Evolutionary conservation across 768 basidiomycete species (phyloP).

Genomic region (Multifurca ochricompacta): DNA sequence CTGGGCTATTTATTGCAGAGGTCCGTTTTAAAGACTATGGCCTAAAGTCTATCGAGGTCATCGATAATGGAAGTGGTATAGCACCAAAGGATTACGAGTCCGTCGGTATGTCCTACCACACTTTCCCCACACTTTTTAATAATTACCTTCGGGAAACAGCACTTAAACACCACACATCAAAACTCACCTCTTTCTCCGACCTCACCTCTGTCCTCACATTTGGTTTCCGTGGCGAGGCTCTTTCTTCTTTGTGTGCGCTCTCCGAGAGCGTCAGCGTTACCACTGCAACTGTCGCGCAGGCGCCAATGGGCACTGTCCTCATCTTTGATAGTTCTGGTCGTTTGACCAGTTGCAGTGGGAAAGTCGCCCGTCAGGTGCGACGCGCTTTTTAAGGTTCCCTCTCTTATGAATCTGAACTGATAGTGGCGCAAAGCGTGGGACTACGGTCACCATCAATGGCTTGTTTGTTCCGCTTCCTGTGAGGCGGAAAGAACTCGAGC

Average conservation of each 20-base stretch:
- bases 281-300: slow-evolving; percentile 62
- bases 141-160: slow-evolving; percentile 37
- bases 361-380: slow-evolving; percentile 77
- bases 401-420: background rate
- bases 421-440: slow-evolving; percentile 62
- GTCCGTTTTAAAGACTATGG: slow-evolving; percentile 88
- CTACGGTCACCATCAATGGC: slow-evolving; percentile 63
- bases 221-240: slow-evolving; percentile 93
- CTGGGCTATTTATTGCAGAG: slow-evolving; percentile 45
- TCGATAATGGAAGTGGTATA: slow-evolving; percentile 92
- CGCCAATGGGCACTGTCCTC: slow-evolving; percentile 76
- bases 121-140: background rate
- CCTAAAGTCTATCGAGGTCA: slow-evolving; percentile 70
- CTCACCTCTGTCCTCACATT: slow-evolving; percentile 70
- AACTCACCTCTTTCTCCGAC: slow-evolving; percentile 69
- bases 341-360: slow-evolving; percentile 42
- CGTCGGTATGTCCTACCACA: slow-evolving; percentile 49
- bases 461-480: slow-evolving; percentile 84
- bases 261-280: slow-evolving; percentile 59
- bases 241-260: slow-evolving; percentile 87
- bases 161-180: slow-evolving; percentile 91
- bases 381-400: background rate
- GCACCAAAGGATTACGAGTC: slow-evolving; percentile 63
- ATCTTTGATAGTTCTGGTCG: slow-evolving; percentile 62
- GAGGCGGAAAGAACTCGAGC: slow-evolving; percentile 82